Conservation (phyloP, 352 stramenopile genomes). For the Phytophthora cactorum region DNA sequence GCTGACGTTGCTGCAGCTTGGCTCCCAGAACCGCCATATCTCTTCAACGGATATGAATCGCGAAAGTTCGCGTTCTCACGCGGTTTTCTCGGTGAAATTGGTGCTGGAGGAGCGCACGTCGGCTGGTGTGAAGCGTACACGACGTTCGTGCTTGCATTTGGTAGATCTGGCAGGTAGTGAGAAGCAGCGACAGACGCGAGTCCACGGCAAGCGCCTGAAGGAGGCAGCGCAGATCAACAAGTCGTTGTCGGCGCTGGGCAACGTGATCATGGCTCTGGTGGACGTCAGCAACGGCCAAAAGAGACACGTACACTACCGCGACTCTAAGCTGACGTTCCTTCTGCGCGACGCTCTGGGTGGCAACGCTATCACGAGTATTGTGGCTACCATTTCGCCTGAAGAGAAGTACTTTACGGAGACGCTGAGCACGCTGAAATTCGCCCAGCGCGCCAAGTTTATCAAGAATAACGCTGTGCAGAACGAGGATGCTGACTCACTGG, state of each 20-base stretch:
- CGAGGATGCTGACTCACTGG: slow-evolving; percentile 78
- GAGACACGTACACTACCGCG: slow-evolving; percentile 85
- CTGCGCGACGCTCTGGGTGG: slow-evolving; percentile 82
- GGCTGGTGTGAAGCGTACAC: slow-evolving; percentile 61
- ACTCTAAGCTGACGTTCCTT: slow-evolving; percentile 88
- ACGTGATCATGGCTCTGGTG: slow-evolving; percentile 91
- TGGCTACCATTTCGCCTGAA: slow-evolving; percentile 80
- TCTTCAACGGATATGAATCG: slow-evolving; percentile 98
- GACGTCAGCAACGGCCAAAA: slow-evolving; percentile 84
- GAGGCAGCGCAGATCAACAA: slow-evolving; percentile 92
- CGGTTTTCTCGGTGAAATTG: slow-evolving; percentile 97
- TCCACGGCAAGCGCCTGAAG: slow-evolving; percentile 83
- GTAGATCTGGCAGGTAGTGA: slow-evolving; percentile 90
- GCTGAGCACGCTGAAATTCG: slow-evolving; percentile 89
- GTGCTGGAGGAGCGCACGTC: slow-evolving; percentile 80
- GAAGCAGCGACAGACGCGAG: slow-evolving; percentile 85
- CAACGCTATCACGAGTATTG: slow-evolving; percentile 89
- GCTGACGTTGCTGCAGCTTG: slow-evolving; percentile 76
- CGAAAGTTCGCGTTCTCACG: slow-evolving; percentile 96
- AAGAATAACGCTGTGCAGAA: slow-evolving; percentile 91
- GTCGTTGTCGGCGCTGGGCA: slow-evolving; percentile 85
- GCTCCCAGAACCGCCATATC: slow-evolving; percentile 92
- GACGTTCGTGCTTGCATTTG: slow-evolving; percentile 82
- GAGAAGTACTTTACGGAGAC: slow-evolving; percentile 90
- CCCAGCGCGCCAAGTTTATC: slow-evolving; percentile 89